These are phyloP conservation scores for Tolypocladium sp. DNA, from an alignment of 2,329 filamentous ascomycete genomes.

Conservation along the genomic window DNA sequence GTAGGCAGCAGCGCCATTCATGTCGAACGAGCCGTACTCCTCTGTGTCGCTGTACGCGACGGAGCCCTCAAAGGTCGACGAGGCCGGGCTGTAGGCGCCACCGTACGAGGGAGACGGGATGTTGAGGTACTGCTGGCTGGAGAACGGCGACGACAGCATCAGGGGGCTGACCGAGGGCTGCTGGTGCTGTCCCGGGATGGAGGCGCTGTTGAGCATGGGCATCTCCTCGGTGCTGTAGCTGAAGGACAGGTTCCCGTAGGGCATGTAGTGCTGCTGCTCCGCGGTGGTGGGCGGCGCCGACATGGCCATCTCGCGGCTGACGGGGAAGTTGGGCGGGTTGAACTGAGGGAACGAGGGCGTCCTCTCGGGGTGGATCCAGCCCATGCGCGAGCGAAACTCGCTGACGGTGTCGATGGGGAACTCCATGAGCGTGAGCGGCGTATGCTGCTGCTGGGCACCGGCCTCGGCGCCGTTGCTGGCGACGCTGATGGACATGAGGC, in stretches of 20 bases:
- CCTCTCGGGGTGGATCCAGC: constrained; percentile 52
- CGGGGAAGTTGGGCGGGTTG: constrained; percentile 44
- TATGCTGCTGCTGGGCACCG: constrained; percentile 40
- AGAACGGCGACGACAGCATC: constrained; percentile 46
- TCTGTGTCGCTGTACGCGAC: constrained; percentile 54
- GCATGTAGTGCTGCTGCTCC: constrained; percentile 30
- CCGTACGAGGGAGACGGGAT: constrained; percentile 54
- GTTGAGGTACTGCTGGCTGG: constrained; percentile 48
- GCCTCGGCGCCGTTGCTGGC: constrained; percentile 42
- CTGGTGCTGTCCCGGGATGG: constrained; percentile 26
- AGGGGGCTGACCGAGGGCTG: constrained; percentile 44
- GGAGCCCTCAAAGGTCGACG: constrained; percentile 54
- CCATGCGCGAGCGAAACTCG: constrained; percentile 61
- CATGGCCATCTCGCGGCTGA: constrained; percentile 34
- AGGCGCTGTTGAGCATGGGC: constrained; percentile 42
- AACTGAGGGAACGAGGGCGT: constrained; percentile 55
- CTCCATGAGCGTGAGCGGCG: constrained; percentile 60
- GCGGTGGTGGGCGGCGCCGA: constrained; percentile 20
- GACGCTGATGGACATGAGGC: constrained; percentile 60
- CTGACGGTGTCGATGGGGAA: constrained; percentile 61
- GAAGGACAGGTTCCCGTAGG: constrained; percentile 49
- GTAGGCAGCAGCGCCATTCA: constrained; percentile 26
- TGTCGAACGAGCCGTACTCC: constrained; percentile 42
- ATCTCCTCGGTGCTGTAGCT: constrained; percentile 57
- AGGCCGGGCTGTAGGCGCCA: constrained; percentile 51